Evolutionary conservation across 129 eudicot species (phyloP).

Genomic region (Flaveria bidentis): DNA sequence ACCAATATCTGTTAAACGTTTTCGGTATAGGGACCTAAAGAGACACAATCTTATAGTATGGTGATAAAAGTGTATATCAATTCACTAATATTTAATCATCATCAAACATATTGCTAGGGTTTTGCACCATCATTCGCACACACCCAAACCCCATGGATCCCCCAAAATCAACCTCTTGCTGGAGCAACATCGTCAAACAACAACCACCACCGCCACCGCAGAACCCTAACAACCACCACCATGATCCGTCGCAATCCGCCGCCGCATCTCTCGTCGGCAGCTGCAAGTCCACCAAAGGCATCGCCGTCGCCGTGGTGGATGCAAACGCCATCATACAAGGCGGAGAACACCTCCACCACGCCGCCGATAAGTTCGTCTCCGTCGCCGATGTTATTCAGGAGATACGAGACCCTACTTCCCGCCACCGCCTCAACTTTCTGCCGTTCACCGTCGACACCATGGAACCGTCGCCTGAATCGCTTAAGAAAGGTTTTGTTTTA

Average conservation of each 20-base stretch:
- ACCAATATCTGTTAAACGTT: not conserved
- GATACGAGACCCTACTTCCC: constrained; percentile 77
- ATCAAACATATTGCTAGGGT: constrained; percentile 24
- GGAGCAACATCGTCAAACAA: constrained; percentile 79
- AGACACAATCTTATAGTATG: not conserved
- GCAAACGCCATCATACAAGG: constrained; percentile 92
- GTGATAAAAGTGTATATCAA: not conserved
- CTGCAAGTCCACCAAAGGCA: constrained; percentile 73
- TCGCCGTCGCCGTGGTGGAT: constrained; percentile 86
- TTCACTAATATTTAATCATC: too few relatives aligned
- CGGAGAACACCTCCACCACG: constrained; percentile 56
- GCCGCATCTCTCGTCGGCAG: constrained; percentile 47
- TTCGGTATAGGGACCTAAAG: not conserved
- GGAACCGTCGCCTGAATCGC: constrained; percentile 84
- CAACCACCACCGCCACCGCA: constrained; percentile 41
- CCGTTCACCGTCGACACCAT: constrained; percentile 63
- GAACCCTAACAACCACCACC: constrained; percentile 28
- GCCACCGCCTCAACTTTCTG: constrained; percentile 68
- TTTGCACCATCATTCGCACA: constrained; percentile 18
- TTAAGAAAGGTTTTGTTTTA: constrained; percentile 60
- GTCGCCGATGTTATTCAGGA: constrained; percentile 68
- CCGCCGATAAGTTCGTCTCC: constrained; percentile 77
- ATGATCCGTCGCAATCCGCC: constrained; percentile 22
- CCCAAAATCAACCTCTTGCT: constrained; percentile 43
- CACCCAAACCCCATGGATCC: constrained; percentile 43